Base-by-base conservation (phyloP, 331 rosid species). In the Rhamnella rubrinervis region DNA sequence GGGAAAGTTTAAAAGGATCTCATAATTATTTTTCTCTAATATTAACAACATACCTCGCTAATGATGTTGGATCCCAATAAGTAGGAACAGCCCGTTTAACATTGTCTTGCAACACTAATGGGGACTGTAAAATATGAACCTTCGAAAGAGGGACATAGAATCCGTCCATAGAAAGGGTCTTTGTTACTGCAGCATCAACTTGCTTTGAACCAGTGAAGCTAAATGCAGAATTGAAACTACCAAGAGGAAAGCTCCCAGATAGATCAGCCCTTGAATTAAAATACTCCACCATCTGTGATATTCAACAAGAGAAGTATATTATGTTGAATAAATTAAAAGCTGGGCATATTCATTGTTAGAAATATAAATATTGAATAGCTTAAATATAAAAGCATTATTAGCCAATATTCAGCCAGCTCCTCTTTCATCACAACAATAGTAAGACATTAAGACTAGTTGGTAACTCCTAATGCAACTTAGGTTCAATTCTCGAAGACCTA, bases 201-300 rank as follows among this genome's bases (percentile, higher is more conserved):
- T 73, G 84, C 80, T 74, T 90, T 57, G 93, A 87, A 82, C 97
- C 96, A 19, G 89, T 93, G 85, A 93, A 88, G 87, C 95, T 91
- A 77, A 93, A 93, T 59, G 92, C 88, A 20, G 86, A 78, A 61
- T 93, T 93, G 73, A 90, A 93, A 83, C 92, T 85, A 73, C 98
- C 98, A 71, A 92, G 77, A 39, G 97, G 85, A 79, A 77, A 80
- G 59, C 80, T 76, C 76, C 79, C 96, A 35, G 89, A 80, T 70
- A 88, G 72, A 64, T 77, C 76, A 26, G 92, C 91, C 84, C 79
- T 86, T 52, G 81, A 77, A 75, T 93, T 90, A 55, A 93, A 85
- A 77, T 88, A 85, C 65, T 86, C 97, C 58, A 88, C 93, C 98
- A 90, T 90, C 98, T 93, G 96, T 82, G 75, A 46, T 71, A 71